phyloP scores from a whole-genome alignment of 768 basidiomycete species.

The Lactarius hatsudake region DNA sequence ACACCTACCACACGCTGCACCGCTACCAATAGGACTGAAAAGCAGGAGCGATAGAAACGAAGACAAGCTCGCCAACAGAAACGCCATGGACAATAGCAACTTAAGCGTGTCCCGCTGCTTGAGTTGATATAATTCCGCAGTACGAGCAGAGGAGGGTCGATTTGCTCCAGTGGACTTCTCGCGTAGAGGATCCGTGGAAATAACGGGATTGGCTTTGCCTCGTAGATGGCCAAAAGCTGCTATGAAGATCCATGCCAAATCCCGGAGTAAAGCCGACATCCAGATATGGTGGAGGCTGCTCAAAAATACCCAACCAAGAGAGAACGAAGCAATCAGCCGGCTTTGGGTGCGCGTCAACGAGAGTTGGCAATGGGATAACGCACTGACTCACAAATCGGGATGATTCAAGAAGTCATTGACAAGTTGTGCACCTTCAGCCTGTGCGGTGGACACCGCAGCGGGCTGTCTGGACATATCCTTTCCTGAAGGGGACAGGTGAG shows the following conservation, averaged over 20 bases:
- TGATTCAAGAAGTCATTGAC: slow-evolving; percentile 7
- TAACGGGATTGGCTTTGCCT: background rate
- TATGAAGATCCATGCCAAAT: slow-evolving; percentile 10
- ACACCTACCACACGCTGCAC: slow-evolving; percentile 10
- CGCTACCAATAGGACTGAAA: slow-evolving; percentile 1
- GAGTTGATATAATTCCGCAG: background rate
- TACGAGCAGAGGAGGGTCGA: background rate
- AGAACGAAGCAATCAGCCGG: slow-evolving; percentile 39
- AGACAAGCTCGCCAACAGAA: slow-evolving; percentile 27
- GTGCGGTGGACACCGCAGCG: background rate
- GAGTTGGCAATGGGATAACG: background rate
- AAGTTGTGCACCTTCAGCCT: background rate
- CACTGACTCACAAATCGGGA: slow-evolving; percentile 21
- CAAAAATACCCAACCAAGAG: slow-evolving; percentile 42
- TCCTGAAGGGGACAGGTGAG: background rate
- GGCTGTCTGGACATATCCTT: slow-evolving; percentile 10
- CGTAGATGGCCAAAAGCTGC: background rate
- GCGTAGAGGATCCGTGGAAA: background rate
- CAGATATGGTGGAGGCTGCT: slow-evolving; percentile 34
- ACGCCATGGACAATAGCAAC: slow-evolving; percentile 23
- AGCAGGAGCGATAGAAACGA: slow-evolving; percentile 23
- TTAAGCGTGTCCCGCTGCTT: slow-evolving; percentile 3
- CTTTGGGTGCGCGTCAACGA: slow-evolving; percentile 29
- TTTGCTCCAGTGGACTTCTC: background rate
- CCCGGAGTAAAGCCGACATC: slow-evolving; percentile 29